These are phyloP conservation scores for Psilocybe cubensis DNA, from an alignment of 768 basidiomycete species.

Conservation along the genomic window DNA sequence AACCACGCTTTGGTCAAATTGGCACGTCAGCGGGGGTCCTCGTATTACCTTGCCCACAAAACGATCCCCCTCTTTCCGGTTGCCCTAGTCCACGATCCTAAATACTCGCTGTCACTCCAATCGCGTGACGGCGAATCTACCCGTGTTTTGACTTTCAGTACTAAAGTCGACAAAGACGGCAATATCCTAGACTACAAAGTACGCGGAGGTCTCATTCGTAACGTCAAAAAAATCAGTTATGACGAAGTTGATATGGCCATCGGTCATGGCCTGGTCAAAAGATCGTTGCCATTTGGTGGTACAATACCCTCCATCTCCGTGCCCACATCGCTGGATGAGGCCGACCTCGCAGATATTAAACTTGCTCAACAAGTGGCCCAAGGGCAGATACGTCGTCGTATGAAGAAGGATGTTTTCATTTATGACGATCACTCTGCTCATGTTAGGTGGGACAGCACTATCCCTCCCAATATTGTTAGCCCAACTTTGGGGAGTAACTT, in stretches of 20 bases:
- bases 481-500: slow-evolving; percentile 30
- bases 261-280: slow-evolving; percentile 21
- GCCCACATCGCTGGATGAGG: slow-evolving; percentile 18
- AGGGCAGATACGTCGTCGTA: slow-evolving; percentile 14
- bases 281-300: slow-evolving; percentile 49
- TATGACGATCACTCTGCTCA: neutral
- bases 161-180: slow-evolving; percentile 62
- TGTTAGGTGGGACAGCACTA: slow-evolving; percentile 15
- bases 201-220: slow-evolving; percentile 72
- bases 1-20: slow-evolving; percentile 60
- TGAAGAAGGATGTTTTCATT: slow-evolving; percentile 4
- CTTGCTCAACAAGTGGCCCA: slow-evolving; percentile 26
- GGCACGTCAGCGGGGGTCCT: slow-evolving; percentile 55
- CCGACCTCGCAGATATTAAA: slow-evolving; percentile 32
- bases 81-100: slow-evolving; percentile 48
- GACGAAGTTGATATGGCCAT: slow-evolving; percentile 62
- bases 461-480: slow-evolving; percentile 33
- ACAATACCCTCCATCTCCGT: slow-evolving; percentile 4
- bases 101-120: slow-evolving; percentile 42
- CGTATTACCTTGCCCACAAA: slow-evolving; percentile 68
- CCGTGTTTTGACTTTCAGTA: slow-evolving; percentile 80
- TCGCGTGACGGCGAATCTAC: slow-evolving; percentile 41
- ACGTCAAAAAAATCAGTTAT: slow-evolving; percentile 69
- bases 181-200: slow-evolving; percentile 73
- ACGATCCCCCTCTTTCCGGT: slow-evolving; percentile 77